These are phyloP conservation scores for Wallacemonas sp. DNA, from an alignment of 208 protist genomes.

Conservation along the genomic window DNA sequence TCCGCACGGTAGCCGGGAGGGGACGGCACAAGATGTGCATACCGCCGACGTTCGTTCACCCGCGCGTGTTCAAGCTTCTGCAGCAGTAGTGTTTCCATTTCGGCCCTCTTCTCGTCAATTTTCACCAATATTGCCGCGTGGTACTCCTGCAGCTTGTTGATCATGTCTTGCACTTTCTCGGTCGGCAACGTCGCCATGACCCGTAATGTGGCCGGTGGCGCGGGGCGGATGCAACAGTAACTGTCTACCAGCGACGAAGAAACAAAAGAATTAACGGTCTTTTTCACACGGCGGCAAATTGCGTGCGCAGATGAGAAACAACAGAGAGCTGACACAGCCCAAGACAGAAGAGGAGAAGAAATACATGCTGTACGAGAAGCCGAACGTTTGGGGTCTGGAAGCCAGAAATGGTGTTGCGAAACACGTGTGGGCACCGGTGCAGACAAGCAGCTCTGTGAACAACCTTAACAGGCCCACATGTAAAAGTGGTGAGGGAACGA, in stretches of 20 bases:
- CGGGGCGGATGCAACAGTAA: neutral
- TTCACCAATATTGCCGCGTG: conserved; percentile 6
- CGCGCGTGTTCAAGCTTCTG: neutral
- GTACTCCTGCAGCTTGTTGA: conserved; percentile 16
- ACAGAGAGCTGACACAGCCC: no score
- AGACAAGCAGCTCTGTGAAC: no score
- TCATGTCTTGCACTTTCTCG: conserved; percentile 12
- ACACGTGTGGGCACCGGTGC: no score
- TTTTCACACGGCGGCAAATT: no score
- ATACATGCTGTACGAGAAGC: no score
- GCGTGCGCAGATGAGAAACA: no score
- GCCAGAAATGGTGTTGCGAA: no score
- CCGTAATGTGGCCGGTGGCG: no score
- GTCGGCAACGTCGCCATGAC: neutral
- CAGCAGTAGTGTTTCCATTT: conserved; percentile 10
- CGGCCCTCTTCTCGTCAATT: conserved; percentile 22
- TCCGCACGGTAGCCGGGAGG: neutral
- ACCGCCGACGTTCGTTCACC: neutral
- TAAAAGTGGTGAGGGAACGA: no score
- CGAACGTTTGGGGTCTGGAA: no score
- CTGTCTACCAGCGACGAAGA: neutral
- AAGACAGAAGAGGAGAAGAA: no score
- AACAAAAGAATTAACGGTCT: neutral
- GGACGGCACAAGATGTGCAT: neutral
- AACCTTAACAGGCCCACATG: no score